A percentile compares a stretch with the other conserved stretches of the same genome.
phyloP scores from a whole-genome alignment of 495 filamentous ascomycete genomes.

The Aspergillus biplanus region DNA sequence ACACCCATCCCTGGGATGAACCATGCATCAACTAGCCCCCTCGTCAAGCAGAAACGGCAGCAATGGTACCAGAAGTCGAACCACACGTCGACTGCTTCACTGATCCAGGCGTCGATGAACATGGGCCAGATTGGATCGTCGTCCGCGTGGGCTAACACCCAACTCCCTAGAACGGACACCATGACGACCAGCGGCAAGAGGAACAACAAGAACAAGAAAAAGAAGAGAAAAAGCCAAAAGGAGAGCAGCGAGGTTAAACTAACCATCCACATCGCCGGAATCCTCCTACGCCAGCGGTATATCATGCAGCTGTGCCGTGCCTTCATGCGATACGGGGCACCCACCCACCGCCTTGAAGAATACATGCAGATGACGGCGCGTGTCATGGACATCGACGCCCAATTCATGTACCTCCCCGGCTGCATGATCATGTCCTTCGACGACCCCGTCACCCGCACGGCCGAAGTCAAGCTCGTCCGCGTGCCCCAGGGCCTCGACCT shows the following conservation, averaged over 20 bases:
- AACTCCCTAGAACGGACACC: conserved; percentile 34
- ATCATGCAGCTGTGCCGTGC: conserved; percentile 85
- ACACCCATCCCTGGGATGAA: neutral
- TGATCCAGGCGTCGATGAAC: conserved; percentile 55
- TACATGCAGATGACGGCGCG: conserved; percentile 94
- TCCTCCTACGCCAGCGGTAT: conserved; percentile 81
- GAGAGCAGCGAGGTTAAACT: conserved; percentile 64
- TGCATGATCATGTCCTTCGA: conserved; percentile 98
- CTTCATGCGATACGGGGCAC: conserved; percentile 82
- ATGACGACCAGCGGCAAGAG: neutral
- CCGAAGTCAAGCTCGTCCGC: conserved; percentile 88
- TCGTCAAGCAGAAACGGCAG: conserved; percentile 55
- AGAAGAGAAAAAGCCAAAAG: conserved; percentile 47
- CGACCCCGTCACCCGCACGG: conserved; percentile 85
- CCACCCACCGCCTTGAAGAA: conserved; percentile 76
- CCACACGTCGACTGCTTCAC: conserved; percentile 46
- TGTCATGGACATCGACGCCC: conserved; percentile 85
- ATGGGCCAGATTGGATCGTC: conserved; percentile 35
- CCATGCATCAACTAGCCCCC: neutral
- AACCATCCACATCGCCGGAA: conserved; percentile 85
- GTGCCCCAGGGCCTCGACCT: conserved; percentile 79
- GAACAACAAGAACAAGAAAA: conserved; percentile 20
- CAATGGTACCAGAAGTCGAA: conserved; percentile 64
- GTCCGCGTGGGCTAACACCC: conserved; percentile 35
- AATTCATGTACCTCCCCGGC: conserved; percentile 89